Evolutionary conservation across 129 eudicot genomes (phyloP).

Genomic region (Heracleum sosnowskyi): DNA sequence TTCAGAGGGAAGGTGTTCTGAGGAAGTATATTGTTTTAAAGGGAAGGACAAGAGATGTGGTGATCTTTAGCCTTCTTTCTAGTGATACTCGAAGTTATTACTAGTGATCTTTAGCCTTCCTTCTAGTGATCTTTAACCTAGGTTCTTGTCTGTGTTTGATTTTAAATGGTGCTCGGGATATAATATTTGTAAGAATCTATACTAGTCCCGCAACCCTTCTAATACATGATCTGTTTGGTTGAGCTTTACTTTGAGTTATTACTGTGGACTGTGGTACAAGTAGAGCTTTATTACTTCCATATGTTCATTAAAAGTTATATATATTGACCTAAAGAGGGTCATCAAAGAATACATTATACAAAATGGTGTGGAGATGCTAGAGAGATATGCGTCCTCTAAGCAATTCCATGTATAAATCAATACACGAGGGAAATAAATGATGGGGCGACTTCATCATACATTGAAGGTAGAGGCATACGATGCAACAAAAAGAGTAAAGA

Average conservation of each 20-base stretch:
- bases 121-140: no score
- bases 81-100: neutral
- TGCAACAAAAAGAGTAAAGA: conserved; percentile 24
- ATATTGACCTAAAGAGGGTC: neutral
- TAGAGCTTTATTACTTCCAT: no score
- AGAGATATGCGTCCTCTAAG: neutral
- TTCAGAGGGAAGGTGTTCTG: conserved; percentile 15
- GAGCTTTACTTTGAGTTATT: no score
- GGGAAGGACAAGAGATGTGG: conserved; percentile 14
- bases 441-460: conserved; percentile 10
- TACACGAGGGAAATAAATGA: neutral
- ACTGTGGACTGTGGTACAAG: no score
- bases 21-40: neutral
- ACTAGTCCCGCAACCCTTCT: no score
- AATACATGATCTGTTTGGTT: no score
- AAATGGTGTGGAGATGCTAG: neutral
- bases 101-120: no score
- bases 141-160: no score
- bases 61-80: conserved; percentile 1
- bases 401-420: conserved; percentile 1
- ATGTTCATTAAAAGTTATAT: neutral
- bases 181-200: no score
- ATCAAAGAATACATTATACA: conserved; percentile 4
- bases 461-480: conserved; percentile 21
- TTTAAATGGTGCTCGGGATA: no score